Base-by-base conservation (phyloP, 192 early-diverging fungal species). In the Thoreauomyces humboldtii region DNA sequence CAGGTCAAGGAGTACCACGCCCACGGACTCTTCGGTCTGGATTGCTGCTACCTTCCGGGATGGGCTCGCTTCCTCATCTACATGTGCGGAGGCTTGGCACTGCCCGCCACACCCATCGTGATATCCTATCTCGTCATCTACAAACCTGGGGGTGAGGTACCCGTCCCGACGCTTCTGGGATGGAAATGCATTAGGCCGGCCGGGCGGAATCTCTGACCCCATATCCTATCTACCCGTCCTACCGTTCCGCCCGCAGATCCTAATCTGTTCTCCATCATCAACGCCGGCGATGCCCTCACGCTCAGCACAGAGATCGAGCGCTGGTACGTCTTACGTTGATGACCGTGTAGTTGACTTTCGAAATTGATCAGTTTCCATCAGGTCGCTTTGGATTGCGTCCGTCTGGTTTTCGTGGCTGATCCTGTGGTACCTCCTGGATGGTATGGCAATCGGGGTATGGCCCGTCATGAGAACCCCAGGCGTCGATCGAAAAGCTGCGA, bases 361-460 rank as follows among this genome's bases (percentile, higher is more conserved):
- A 11, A 42, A 11, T 52, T 0, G 50, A 15, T n/a, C 50, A 2
- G 2, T 52, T 14, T 15, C 50, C 15, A 25, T 31, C 15, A 68
- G 66, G 66, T 60, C 66, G 14, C 36, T 41, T 14, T 68, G 56
- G 57, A 1, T 68, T 21, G 58, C 43, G 11, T 34, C 45, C 6
- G 9, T 44, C 11, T 60, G 56, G 57, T 29, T 57, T 28, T 15
- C 47, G 5, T 68, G 66, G 66, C 43, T 68, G 2, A 34, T 60
- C 1, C n/a, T 60, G 36, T 68, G 67, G 67, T 69, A 69, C 38
- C 62, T 69, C 31, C 15, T 69, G 1, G 67, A 69, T 33, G 67
- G 55, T 57, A 37, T 12, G 55, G 5, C 25, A n/a, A n/a, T n/a
- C n/a, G n/a, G n/a, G n/a, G n/a, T n/a, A n/a, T n/a, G n/a, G n/a